Conservation (phyloP, 129 eudicot genomes). For the Deinandra increscens region DNA sequence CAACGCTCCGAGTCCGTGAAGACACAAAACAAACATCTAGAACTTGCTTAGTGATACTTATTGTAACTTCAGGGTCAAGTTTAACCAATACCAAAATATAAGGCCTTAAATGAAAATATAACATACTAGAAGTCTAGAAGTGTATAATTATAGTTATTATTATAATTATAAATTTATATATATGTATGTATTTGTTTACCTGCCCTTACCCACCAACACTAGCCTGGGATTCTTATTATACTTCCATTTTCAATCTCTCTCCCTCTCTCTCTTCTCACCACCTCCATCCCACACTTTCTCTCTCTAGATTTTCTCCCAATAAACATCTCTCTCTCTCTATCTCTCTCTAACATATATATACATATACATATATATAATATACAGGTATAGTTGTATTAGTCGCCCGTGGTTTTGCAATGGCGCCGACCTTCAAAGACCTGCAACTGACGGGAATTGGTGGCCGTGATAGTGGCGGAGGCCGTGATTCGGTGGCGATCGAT, state of each 20-base stretch:
- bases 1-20: too few relatives aligned
- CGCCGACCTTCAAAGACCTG: constrained; percentile 51
- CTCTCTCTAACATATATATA: background rate
- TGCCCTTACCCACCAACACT: constrained; percentile 38
- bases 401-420: constrained; percentile 45
- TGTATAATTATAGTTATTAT: too few relatives aligned
- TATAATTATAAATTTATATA: constrained; percentile 5
- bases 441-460: constrained; percentile 48
- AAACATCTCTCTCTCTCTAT: constrained; percentile 23
- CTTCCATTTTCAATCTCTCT: constrained; percentile 24
- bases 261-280: constrained; percentile 31
- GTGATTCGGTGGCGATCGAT: constrained; percentile 30
- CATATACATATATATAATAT: background rate
- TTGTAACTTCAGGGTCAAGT: background rate
- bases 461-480: constrained; percentile 19
- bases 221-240: constrained; percentile 13
- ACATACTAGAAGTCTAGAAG: too few relatives aligned
- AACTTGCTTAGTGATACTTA: too few relatives aligned
- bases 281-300: constrained; percentile 35
- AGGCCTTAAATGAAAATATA: background rate
- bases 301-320: constrained; percentile 19
- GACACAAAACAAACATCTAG: too few relatives aligned
- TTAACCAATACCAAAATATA: background rate
- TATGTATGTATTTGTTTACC: constrained; percentile 38
- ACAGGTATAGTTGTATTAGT: constrained; percentile 14